A percentile compares a stretch with the other conserved stretches of the same genome.
These are phyloP conservation scores for Apiospora sp. DNA, from an alignment of 2,329 filamentous ascomycete species.

Conservation along the genomic window DNA sequence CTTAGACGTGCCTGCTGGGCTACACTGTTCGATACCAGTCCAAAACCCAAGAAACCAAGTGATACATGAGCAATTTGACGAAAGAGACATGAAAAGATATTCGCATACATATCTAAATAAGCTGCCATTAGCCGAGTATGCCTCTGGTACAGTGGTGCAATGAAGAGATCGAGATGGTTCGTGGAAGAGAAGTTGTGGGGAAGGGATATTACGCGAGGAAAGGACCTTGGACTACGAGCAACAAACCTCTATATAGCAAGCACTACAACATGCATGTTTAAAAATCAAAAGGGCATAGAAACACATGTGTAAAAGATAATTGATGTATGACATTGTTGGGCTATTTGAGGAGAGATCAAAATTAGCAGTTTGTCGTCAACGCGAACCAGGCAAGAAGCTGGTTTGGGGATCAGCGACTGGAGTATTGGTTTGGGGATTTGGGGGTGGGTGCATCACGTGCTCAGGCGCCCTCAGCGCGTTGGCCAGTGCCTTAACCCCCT, in stretches of 20 bases:
- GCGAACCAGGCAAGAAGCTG: neutral
- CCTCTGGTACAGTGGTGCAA: neutral
- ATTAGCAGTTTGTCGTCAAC: neutral
- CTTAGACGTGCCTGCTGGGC: neutral
- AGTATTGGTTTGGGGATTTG: too few species aligned
- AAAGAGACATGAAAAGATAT: neutral
- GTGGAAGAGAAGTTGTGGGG: too few species aligned
- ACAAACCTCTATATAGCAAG: neutral
- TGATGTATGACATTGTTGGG: neutral
- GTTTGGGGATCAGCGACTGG: neutral
- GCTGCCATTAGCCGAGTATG: neutral
- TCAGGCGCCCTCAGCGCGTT: constrained; percentile 7
- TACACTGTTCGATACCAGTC: neutral
- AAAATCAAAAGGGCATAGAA: neutral
- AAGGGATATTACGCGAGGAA: neutral
- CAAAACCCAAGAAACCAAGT: neutral
- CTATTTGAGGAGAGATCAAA: neutral
- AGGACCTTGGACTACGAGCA: neutral
- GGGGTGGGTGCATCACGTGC: constrained; percentile 1
- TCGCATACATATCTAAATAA: neutral
- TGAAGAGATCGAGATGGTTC: neutral
- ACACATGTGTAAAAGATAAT: neutral
- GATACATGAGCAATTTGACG: neutral
- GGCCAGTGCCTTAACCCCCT: neutral
- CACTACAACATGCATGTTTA: neutral